Conservation (phyloP, 2,329 filamentous ascomycete species). For the Alternaria arborescens region DNA sequence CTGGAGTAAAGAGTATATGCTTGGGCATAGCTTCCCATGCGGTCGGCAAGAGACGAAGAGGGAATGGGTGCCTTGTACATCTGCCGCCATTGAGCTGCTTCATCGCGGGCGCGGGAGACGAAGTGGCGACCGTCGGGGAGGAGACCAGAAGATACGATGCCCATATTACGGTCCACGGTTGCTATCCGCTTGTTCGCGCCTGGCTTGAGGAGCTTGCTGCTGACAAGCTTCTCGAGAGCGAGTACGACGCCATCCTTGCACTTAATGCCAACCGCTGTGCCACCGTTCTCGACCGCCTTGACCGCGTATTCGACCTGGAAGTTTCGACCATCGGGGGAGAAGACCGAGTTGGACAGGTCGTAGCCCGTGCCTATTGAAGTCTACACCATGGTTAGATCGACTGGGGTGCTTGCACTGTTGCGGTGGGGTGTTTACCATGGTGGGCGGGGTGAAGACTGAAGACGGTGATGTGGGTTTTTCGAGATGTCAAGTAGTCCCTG, state of each 20-base stretch:
- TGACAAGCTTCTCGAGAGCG: conserved; percentile 94
- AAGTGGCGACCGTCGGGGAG: conserved; percentile 96
- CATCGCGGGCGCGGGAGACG: conserved; percentile 90
- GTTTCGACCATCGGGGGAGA: conserved; percentile 98
- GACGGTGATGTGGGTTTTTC: background rate
- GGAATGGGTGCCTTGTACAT: conserved; percentile 96
- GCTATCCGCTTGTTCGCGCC: conserved; percentile 97
- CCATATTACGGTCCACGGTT: conserved; percentile 91
- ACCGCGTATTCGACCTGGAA: conserved; percentile 97
- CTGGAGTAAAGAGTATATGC: conserved; percentile 97
- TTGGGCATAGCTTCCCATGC: conserved; percentile 96
- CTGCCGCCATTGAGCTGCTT: conserved; percentile 88
- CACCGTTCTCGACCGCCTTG: conserved; percentile 98
- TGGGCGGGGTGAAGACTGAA: conserved; percentile 15
- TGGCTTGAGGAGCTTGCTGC: conserved; percentile 93
- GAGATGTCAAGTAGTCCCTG: background rate
- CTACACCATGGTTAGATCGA: conserved; percentile 59
- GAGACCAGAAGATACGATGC: conserved; percentile 92
- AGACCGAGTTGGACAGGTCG: conserved; percentile 99
- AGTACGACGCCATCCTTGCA: conserved; percentile 97
- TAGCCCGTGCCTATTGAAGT: conserved; percentile 99
- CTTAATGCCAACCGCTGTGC: conserved; percentile 93
- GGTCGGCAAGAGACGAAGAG: conserved; percentile 83
- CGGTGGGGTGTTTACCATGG: conserved; percentile 40
- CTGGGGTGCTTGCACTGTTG: conserved; percentile 10